Evolutionary conservation across 306 rosid genomes (phyloP).

Genomic region (Corylus americana): DNA sequence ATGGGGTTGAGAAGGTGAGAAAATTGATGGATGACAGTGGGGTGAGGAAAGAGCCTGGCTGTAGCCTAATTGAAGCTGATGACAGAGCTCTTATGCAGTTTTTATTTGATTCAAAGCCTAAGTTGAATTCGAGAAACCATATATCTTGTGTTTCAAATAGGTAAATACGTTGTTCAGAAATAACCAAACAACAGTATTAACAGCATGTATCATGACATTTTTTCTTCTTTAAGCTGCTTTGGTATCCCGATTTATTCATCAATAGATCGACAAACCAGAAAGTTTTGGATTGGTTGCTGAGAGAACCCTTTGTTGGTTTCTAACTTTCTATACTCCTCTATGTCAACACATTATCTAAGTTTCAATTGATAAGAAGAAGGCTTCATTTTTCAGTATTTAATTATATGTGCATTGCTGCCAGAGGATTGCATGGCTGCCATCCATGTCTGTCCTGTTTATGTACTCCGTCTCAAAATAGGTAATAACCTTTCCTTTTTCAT

Average conservation of each 20-base stretch:
- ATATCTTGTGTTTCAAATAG: background rate
- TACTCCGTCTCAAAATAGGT: too few relatives aligned
- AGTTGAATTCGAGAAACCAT: slow-evolving; percentile 12
- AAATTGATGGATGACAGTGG: slow-evolving; percentile 74
- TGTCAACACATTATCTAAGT: too few relatives aligned
- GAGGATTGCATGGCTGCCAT: background rate
- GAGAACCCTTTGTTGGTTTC: background rate
- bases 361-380: background rate
- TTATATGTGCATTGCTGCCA: background rate
- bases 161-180: background rate
- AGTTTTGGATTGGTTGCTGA: background rate
- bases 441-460: background rate
- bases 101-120: slow-evolving; percentile 41
- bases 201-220: too few relatives aligned
- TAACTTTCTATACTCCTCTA: too few relatives aligned
- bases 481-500: too few relatives aligned
- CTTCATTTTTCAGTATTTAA: background rate
- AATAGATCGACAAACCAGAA: background rate
- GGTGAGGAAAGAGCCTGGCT: slow-evolving; percentile 65
- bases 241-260: background rate
- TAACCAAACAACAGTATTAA: background rate
- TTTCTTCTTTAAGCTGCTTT: background rate
- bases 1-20: slow-evolving; percentile 70
- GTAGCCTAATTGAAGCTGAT: slow-evolving; percentile 62
- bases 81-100: slow-evolving; percentile 34